Evolutionary conservation across 1,139 yeast species (phyloP), one percentile per base, ranked within the genome.

Genomic region (Keqinozyma sinolaborantium): DNA sequence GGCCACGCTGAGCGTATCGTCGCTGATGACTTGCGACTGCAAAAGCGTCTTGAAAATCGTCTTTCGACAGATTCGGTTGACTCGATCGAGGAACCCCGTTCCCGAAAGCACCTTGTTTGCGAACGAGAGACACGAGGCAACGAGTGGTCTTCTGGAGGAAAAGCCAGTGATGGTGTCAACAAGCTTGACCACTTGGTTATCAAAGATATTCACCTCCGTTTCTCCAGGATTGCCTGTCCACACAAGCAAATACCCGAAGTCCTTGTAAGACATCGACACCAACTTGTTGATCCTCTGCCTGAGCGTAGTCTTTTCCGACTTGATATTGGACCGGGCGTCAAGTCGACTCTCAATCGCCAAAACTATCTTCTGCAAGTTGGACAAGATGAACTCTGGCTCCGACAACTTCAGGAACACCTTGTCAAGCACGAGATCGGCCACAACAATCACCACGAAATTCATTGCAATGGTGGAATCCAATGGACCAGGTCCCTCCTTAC

Each of bases 371-470:
- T 31, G 30, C 8, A 50, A 32, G 1, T 50, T 25, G 0, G 47
- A 43, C 8, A 60, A 34, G 0, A 64, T 38, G 30, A 67, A 64
- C 6, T 48, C 45, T 0, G 65, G 65, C 2, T 58, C 41, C 1
- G 68, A 41, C 11, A 66, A 38, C 38, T 55, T 58, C 2, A 42
- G 48, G 4, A 65, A 35, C 1, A 57, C 36, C 32, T 60, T 61
- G 8, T 36, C 48, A 8, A 68, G 32, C 6, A 68, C 62, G 37
- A 67, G 42, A 42, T 68, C 73, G 6, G 64, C 56, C 23, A 65
- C 35, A 11, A 65, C 38, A 3, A 56, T 32, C 2, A 50, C 45
- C 2, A 63, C 47, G 24, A 68, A 51, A 26, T 51, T 54, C 26
- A 48, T 42, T 2, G 58, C 48, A 4, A 67, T 64, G 16, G 50